Evolutionary conservation across 352 stramenopile genomes (phyloP).

Genomic region (Phytophthora chlamydospora): DNA sequence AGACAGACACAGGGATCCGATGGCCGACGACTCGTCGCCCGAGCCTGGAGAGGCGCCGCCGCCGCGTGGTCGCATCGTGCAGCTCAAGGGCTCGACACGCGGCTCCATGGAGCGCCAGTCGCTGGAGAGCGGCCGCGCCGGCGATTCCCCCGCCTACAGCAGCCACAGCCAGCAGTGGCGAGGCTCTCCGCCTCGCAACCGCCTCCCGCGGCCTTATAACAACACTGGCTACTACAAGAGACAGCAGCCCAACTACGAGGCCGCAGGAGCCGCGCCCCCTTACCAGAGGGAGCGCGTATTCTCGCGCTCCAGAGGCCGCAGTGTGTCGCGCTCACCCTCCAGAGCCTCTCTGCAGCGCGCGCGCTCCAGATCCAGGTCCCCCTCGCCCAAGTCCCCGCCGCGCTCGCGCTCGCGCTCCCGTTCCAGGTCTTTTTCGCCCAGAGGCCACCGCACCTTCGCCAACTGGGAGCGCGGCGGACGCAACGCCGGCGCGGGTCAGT

Average conservation of each 20-base stretch:
- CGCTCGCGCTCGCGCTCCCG: slow-evolving; percentile 61
- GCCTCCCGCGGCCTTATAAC: slow-evolving; percentile 25
- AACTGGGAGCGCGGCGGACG: slow-evolving; percentile 42
- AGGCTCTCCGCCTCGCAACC: slow-evolving; percentile 28
- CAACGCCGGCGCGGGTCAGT: slow-evolving; percentile 29
- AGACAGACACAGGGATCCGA: slow-evolving; percentile 5
- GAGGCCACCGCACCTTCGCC: slow-evolving; percentile 53
- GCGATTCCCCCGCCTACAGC: slow-evolving; percentile 14
- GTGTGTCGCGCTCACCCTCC: slow-evolving; percentile 62
- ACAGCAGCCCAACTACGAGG: slow-evolving; percentile 27
- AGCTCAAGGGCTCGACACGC: slow-evolving; percentile 30
- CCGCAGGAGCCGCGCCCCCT: slow-evolving; percentile 5
- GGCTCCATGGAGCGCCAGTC: slow-evolving; percentile 24
- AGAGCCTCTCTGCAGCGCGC: slow-evolving; percentile 37
- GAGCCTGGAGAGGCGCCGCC: slow-evolving; percentile 27
- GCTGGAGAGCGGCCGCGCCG: slow-evolving; percentile 19
- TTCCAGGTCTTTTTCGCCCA: slow-evolving; percentile 68
- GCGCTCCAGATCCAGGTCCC: slow-evolving; percentile 27
- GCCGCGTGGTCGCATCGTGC: slow-evolving; percentile 23
- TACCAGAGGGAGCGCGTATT: slow-evolving; percentile 48
- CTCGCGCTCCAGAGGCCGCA: slow-evolving; percentile 46
- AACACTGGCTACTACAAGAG: slow-evolving; percentile 43
- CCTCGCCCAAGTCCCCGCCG: slow-evolving; percentile 25
- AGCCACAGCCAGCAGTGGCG: slow-evolving; percentile 26
- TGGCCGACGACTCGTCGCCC: slow-evolving; percentile 36